These are phyloP conservation scores for Claviceps pusilla DNA, from an alignment of 2,329 filamentous ascomycete species.

Conservation along the genomic window DNA sequence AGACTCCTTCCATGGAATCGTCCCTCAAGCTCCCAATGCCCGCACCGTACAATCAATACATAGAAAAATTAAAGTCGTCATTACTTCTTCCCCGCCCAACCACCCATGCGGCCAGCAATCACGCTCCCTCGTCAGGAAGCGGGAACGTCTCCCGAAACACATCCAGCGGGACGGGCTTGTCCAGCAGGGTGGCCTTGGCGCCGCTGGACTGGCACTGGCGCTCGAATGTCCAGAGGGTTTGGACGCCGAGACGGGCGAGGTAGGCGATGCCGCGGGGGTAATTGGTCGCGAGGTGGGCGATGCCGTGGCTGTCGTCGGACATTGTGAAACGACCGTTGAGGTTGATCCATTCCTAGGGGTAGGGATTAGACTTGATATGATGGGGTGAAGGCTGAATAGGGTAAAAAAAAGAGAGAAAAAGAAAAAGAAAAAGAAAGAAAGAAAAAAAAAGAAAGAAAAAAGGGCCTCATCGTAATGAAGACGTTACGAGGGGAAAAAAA, in stretches of 20 bases:
- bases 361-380: too few species aligned
- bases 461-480: conserved; percentile 11
- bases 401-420: too few species aligned
- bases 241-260: conserved; percentile 49
- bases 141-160: conserved; percentile 22
- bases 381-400: too few species aligned
- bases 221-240: conserved; percentile 43
- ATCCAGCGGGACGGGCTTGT: conserved; percentile 28
- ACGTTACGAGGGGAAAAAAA: too few species aligned
- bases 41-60: too few species aligned
- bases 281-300: conserved; percentile 75
- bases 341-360: conserved; percentile 49
- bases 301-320: conserved; percentile 87
- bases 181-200: conserved; percentile 22
- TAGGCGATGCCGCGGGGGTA: conserved; percentile 59
- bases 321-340: conserved; percentile 73
- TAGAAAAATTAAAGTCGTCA: too few species aligned
- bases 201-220: conserved; percentile 17
- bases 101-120: too few species aligned
- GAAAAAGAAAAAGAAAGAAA: too few species aligned
- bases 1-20: too few species aligned
- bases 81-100: too few species aligned
- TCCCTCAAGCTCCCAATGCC: too few species aligned
- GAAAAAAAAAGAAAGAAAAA: not conserved
- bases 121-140: not conserved